phyloP scores from a whole-genome alignment of 352 stramenopile species.

The Globisporangium mamillatum region DNA sequence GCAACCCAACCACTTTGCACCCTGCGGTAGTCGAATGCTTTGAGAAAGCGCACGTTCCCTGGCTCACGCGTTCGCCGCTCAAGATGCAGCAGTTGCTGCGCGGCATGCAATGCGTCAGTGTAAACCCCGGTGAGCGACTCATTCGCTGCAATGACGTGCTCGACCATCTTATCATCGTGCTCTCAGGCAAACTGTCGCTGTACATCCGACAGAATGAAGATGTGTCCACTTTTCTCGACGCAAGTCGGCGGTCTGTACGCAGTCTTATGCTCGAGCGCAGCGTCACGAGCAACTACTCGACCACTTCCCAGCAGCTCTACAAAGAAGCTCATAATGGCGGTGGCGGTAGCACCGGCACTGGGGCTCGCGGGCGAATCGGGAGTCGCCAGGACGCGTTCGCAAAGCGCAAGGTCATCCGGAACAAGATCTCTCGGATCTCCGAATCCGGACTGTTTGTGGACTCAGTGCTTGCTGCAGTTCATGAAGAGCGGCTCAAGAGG shows the following conservation, averaged over 20 bases:
- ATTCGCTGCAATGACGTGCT: conserved; percentile 38
- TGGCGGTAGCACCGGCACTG: background rate
- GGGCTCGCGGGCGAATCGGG: background rate
- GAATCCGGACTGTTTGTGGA: conserved; percentile 33
- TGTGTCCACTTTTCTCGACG: conserved; percentile 35
- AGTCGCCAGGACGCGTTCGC: conserved; percentile 9
- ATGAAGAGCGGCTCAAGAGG: conserved; percentile 23
- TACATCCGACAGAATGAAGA: conserved; percentile 44
- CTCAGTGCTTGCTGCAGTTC: conserved; percentile 51
- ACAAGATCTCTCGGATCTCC: conserved; percentile 13
- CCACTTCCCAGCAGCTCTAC: conserved; percentile 57
- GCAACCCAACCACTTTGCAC: conserved; percentile 13
- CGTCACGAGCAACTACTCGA: conserved; percentile 70
- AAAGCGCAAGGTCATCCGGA: conserved; percentile 17
- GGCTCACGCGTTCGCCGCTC: conserved; percentile 24
- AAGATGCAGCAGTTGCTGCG: conserved; percentile 44
- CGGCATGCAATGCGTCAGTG: conserved; percentile 25
- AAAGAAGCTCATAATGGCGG: conserved; percentile 11
- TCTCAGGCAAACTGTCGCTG: conserved; percentile 39
- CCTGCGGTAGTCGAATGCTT: conserved; percentile 27
- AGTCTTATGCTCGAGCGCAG: conserved; percentile 53
- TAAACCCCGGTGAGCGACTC: conserved; percentile 39
- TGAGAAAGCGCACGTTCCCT: conserved; percentile 27
- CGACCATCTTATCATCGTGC: conserved; percentile 44
- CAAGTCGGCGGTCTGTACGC: conserved; percentile 51